These are phyloP conservation scores for Pseudogymnoascus verrucosus DNA, from an alignment of 2,329 filamentous ascomycete species.

Conservation along the genomic window DNA sequence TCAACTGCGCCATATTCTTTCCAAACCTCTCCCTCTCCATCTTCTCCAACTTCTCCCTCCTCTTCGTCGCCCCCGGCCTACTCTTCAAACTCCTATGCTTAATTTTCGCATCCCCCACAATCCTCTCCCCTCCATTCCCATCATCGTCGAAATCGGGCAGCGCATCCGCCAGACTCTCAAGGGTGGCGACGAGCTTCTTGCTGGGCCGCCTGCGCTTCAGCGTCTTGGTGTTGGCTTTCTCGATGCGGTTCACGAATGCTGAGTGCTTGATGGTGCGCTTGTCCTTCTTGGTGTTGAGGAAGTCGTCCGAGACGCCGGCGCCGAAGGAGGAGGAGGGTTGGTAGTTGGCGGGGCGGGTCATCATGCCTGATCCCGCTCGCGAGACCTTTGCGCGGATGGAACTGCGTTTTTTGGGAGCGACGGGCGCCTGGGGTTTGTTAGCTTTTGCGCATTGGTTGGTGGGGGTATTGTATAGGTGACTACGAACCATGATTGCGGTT, in stretches of 20 bases:
- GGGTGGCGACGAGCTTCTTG: constrained; percentile 70
- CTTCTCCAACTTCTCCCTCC: constrained; percentile 70
- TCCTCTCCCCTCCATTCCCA: constrained; percentile 30
- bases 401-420: constrained; percentile 39
- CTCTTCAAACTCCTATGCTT: constrained; percentile 67
- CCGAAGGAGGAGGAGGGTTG: constrained; percentile 33
- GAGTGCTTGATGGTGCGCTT: constrained; percentile 78
- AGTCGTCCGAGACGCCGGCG: constrained; percentile 46
- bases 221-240: constrained; percentile 48
- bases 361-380: constrained; percentile 38
- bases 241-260: constrained; percentile 67
- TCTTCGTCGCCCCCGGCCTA: constrained; percentile 71
- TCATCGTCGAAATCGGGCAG: constrained; percentile 53
- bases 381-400: constrained; percentile 49
- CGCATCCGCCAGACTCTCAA: constrained; percentile 72
- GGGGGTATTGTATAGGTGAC: background rate
- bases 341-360: constrained; percentile 15
- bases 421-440: constrained; percentile 29
- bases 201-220: constrained; percentile 59
- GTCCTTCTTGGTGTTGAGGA: constrained; percentile 70
- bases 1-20: constrained; percentile 70
- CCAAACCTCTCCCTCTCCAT: constrained; percentile 79
- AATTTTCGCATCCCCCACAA: constrained; percentile 51
- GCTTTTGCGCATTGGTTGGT: constrained; percentile 11
- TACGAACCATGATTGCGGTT: constrained; percentile 14